These are phyloP conservation scores for Diaporthe australafricana DNA, from an alignment of 2,329 filamentous ascomycete genomes.

Conservation along the genomic window DNA sequence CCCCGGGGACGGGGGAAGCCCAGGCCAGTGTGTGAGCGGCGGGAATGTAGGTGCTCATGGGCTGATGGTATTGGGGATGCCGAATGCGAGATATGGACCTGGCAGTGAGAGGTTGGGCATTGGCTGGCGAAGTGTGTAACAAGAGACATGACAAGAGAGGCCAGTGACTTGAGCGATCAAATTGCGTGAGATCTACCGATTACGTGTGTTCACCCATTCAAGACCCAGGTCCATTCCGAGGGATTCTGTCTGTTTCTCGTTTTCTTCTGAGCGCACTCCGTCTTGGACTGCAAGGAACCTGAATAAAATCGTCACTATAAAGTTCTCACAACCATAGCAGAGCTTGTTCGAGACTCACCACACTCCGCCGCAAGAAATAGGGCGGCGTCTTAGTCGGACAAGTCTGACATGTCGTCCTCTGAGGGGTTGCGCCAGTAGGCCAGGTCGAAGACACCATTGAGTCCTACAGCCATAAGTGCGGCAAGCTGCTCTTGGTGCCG, in stretches of 20 bases:
- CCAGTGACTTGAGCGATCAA: background rate
- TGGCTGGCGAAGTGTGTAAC: slow-evolving; percentile 39
- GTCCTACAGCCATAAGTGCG: slow-evolving; percentile 39
- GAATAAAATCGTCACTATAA: background rate
- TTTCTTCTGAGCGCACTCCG: background rate
- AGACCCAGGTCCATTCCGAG: background rate
- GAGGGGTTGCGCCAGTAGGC: slow-evolving; percentile 46
- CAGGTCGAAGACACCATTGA: slow-evolving; percentile 50
- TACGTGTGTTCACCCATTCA: background rate
- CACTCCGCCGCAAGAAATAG: background rate
- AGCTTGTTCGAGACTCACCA: background rate
- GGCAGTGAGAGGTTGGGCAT: slow-evolving; percentile 38
- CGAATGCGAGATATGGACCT: slow-evolving; percentile 39
- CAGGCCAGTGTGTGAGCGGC: background rate
- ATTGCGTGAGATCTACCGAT: background rate
- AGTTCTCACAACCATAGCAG: background rate
- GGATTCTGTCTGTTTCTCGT: background rate
- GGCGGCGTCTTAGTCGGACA: slow-evolving; percentile 23
- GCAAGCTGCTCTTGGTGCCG: slow-evolving; percentile 43
- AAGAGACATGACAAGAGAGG: background rate
- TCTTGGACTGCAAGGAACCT: background rate
- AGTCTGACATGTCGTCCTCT: slow-evolving; percentile 45
- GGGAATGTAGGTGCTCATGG: background rate
- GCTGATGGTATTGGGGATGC: slow-evolving; percentile 37
- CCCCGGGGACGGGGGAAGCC: slow-evolving; percentile 11